A percentile compares a stretch with the other conserved stretches of the same genome.
phyloP scores from a whole-genome alignment of 306 rosid species.

The Ceratonia siliqua region DNA sequence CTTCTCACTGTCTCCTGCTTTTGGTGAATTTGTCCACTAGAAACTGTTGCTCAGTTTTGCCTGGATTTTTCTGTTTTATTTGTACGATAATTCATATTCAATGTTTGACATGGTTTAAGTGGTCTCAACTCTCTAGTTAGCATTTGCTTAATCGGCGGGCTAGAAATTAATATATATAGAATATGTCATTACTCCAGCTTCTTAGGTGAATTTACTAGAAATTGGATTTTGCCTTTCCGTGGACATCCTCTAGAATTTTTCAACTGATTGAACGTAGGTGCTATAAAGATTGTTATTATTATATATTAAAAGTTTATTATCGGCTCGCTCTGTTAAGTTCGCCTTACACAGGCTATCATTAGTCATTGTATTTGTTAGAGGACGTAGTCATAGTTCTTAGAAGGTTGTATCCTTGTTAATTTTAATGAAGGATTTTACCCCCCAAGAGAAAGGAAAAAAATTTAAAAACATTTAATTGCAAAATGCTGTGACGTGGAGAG shows the following conservation, averaged over 20 bases:
- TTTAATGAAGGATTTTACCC: slow-evolving; percentile 9
- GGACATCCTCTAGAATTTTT: slow-evolving; percentile 1
- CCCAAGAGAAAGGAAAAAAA: background rate
- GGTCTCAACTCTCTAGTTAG: background rate
- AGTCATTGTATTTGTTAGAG: slow-evolving; percentile 4
- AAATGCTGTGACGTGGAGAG: background rate
- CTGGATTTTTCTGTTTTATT: no score
- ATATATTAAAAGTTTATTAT: background rate
- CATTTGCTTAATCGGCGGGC: slow-evolving; percentile 22
- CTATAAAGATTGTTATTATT: background rate
- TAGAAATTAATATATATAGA: background rate
- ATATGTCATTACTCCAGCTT: background rate
- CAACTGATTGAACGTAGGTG: background rate
- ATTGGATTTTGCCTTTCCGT: background rate
- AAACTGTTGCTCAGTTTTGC: no score
- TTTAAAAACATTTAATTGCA: background rate
- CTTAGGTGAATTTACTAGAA: background rate
- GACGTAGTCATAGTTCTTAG: background rate
- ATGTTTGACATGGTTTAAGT: background rate
- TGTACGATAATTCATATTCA: no score
- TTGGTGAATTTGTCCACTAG: no score
- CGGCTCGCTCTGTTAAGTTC: slow-evolving; percentile 9
- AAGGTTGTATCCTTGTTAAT: background rate
- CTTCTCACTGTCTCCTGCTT: no score
- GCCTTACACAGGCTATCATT: slow-evolving; percentile 4